A percentile compares a stretch with the other conserved stretches of the same genome.
Evolutionary conservation across 257 asterid genomes (phyloP).

Genomic region (Ligustrum vulgare): DNA sequence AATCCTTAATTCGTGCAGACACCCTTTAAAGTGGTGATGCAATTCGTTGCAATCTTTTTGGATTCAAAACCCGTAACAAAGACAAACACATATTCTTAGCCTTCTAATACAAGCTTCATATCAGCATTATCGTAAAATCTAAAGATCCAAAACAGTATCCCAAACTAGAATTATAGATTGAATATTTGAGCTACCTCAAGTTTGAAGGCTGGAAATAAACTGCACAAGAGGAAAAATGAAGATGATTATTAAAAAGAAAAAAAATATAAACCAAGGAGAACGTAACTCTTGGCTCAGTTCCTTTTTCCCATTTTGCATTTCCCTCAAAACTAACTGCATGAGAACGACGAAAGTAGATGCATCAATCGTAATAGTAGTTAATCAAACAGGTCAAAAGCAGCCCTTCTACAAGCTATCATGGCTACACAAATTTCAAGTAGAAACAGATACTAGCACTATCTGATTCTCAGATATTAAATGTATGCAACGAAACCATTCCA

Average conservation of each 20-base stretch:
- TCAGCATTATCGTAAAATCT: background rate
- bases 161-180: background rate
- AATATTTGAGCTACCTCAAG: background rate
- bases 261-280: background rate
- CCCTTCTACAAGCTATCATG: background rate
- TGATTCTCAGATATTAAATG: background rate
- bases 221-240: background rate
- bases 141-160: background rate
- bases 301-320: background rate
- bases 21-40: background rate
- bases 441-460: background rate
- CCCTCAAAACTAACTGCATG: background rate
- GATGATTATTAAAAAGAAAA: too few species aligned
- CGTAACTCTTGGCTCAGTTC: background rate
- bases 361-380: background rate
- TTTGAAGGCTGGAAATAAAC: background rate
- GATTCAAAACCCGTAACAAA: background rate
- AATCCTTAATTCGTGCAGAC: slow-evolving; percentile 19
- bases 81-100: background rate
- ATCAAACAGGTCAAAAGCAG: background rate
- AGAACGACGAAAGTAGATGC: background rate
- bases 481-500: background rate
- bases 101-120: background rate
- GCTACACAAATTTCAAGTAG: background rate
- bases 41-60: background rate